These are phyloP conservation scores for Cymodocea nodosa DNA, from an alignment of 116 monocot species.

Conservation along the genomic window DNA sequence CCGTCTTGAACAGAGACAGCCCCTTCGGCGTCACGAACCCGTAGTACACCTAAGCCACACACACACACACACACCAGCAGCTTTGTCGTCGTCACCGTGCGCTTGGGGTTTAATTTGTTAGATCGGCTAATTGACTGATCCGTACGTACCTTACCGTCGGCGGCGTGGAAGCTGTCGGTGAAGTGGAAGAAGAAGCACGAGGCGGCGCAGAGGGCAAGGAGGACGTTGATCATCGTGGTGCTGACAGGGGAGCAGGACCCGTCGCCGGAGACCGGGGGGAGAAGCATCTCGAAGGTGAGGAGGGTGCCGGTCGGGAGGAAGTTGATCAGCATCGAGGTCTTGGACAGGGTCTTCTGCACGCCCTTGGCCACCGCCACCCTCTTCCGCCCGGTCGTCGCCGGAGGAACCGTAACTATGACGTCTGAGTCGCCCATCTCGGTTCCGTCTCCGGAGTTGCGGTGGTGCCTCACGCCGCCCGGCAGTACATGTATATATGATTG, in stretches of 20 bases:
- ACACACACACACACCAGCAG: neutral
- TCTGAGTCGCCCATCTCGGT: too few relatives aligned
- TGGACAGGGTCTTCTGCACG: constrained; percentile 75
- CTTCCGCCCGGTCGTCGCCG: neutral
- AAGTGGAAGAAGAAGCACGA: constrained; percentile 99
- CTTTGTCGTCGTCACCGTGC: too few relatives aligned
- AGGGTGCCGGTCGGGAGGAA: constrained; percentile 93
- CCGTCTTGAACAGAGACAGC: constrained; percentile 64
- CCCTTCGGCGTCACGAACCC: constrained; percentile 76
- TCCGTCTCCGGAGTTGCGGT: too few relatives aligned
- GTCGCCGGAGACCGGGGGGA: constrained; percentile 63
- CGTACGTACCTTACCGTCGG: constrained; percentile 39
- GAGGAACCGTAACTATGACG: too few relatives aligned
- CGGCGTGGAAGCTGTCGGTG: constrained; percentile 81
- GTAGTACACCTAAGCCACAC: constrained; percentile 36
- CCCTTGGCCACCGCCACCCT: constrained; percentile 40
- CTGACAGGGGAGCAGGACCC: constrained; percentile 59
- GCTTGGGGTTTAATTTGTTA: too few relatives aligned
- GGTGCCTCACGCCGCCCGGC: too few relatives aligned
- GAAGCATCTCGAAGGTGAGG: constrained; percentile 88
- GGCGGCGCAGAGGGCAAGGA: constrained; percentile 51
- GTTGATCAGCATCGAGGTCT: constrained; percentile 84
- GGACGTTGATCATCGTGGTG: constrained; percentile 54
- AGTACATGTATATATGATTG: too few relatives aligned
- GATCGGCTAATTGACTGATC: too few relatives aligned